Base-by-base conservation (phyloP, 2,329 filamentous ascomycete genomes). In the Endoconidiophora polonica region DNA sequence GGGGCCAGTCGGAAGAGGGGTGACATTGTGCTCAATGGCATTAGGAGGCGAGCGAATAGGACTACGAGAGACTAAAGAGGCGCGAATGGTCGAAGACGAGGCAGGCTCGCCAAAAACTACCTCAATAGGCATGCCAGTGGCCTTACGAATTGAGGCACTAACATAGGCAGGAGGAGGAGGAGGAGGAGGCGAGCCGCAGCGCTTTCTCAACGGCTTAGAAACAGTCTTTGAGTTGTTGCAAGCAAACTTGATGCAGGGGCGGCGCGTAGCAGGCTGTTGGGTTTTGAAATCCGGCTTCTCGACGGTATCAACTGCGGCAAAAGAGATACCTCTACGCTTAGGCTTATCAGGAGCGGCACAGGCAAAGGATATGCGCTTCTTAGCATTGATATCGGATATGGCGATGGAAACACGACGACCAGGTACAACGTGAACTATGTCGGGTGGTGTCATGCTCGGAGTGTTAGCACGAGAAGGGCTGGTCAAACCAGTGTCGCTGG, bases 401-500 rank as follows among this genome's bases (percentile, higher is more conserved):
- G 46, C 46, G n/a, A 53, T 47, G 14, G 51, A 53, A 20, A 48
- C 38, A 23, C 51, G 44, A 44, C 52, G 46, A 58, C 58, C 49
- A 61, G 55, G 22, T 57, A 53, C 50, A 26, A 40, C 40, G 49
- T 72, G 68, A 18, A 68, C 66, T 48, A 76, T 68, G 16, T 79
- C 72, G 3, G 79, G 78, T 2, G 81, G 70, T n/a, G 86, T 86
- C 16, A 91, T 90, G 60, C 90, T 96, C 1, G 88, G 86, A 0
- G 86, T 90, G 62, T 78, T 86, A 36, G 86, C 85, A 50, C 86
- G 74, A n/a, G 86, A 83, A 40, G 90, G 87, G 59, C 86, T 95
- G 16, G 88, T 94, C 53, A 93, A 68, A 53, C 86, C 88, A 52
- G 85, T 91, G 59, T 95, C 91, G 64, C 88, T 95, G n/a, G 87